These are phyloP conservation scores for Geosmithia morbida DNA, from an alignment of 2,329 filamentous ascomycete genomes.

Conservation along the genomic window DNA sequence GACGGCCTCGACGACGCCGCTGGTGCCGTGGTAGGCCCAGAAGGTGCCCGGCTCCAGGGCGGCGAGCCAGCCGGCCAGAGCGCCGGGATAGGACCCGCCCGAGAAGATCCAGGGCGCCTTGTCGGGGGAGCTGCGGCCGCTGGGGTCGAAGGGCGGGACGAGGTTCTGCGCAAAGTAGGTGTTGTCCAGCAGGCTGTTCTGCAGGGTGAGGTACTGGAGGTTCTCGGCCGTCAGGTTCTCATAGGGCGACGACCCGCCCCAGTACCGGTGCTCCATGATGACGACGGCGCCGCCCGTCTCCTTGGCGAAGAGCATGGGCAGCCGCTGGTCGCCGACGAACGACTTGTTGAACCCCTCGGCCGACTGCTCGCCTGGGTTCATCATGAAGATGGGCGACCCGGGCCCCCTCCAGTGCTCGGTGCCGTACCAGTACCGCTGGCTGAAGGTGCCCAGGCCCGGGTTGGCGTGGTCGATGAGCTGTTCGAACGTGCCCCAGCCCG, in stretches of 20 bases:
- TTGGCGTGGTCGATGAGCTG: constrained; percentile 45
- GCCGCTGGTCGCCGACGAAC: constrained; percentile 58
- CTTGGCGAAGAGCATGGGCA: constrained; percentile 49
- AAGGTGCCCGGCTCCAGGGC: constrained; percentile 61
- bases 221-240: constrained; percentile 48
- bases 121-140: constrained; percentile 47
- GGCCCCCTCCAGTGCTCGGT: constrained; percentile 56
- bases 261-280: constrained; percentile 73
- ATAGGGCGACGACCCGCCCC: constrained; percentile 57
- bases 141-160: constrained; percentile 50
- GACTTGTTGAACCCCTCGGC: constrained; percentile 37
- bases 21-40: constrained; percentile 63
- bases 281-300: constrained; percentile 59
- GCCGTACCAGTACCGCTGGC: constrained; percentile 69
- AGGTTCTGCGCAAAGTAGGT: constrained; percentile 63
- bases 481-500: constrained; percentile 20
- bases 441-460: constrained; percentile 44
- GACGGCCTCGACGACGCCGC: constrained; percentile 61
- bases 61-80: constrained; percentile 58
- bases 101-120: constrained; percentile 59
- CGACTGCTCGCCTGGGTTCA: constrained; percentile 49
- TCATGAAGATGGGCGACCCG: constrained; percentile 63
- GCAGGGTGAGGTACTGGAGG: constrained; percentile 62
- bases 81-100: constrained; percentile 68
- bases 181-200: constrained; percentile 63